A percentile compares a stretch with the other conserved stretches of the same genome.
Evolutionary conservation across 495 filamentous ascomycete genomes (phyloP).

Genomic region (Penicillium taxi): DNA sequence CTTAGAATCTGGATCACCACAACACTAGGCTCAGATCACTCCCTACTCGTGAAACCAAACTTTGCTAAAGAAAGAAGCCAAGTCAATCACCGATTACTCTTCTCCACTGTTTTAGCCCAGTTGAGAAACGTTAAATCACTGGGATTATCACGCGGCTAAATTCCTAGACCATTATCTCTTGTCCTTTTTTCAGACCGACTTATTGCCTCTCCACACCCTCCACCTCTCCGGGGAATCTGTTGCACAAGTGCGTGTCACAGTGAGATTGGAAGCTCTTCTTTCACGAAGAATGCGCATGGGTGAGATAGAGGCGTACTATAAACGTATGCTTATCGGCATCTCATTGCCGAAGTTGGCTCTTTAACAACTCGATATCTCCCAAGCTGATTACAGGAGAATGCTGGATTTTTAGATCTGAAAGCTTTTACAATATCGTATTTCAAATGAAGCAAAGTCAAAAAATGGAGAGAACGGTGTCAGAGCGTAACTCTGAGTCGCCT

Average conservation of each 20-base stretch:
- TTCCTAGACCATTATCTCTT: constrained; percentile 1
- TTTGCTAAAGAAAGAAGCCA: neutral
- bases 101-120: constrained; percentile 1
- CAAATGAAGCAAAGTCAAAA: too few relatives aligned
- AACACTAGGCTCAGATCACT: constrained; percentile 3
- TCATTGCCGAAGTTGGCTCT: too few relatives aligned
- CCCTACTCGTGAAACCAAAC: constrained; percentile 8
- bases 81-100: neutral
- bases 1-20: constrained; percentile 4
- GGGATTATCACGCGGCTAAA: constrained; percentile 11
- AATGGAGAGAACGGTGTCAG: constrained; percentile 8
- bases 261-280: constrained; percentile 15
- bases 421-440: too few relatives aligned
- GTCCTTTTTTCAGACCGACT: constrained; percentile 11
- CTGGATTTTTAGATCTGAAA: too few relatives aligned
- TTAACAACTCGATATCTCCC: too few relatives aligned
- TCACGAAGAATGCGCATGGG: constrained; percentile 3
- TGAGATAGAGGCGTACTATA: too few relatives aligned
- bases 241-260: constrained; percentile 21
- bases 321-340: too few relatives aligned
- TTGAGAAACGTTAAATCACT: constrained; percentile 5
- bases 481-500: constrained; percentile 3
- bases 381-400: too few relatives aligned
- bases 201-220: constrained; percentile 2
- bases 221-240: constrained; percentile 8